Conservation (phyloP, 768 basidiomycete genomes). For the Hysterangium stoloniferum region DNA sequence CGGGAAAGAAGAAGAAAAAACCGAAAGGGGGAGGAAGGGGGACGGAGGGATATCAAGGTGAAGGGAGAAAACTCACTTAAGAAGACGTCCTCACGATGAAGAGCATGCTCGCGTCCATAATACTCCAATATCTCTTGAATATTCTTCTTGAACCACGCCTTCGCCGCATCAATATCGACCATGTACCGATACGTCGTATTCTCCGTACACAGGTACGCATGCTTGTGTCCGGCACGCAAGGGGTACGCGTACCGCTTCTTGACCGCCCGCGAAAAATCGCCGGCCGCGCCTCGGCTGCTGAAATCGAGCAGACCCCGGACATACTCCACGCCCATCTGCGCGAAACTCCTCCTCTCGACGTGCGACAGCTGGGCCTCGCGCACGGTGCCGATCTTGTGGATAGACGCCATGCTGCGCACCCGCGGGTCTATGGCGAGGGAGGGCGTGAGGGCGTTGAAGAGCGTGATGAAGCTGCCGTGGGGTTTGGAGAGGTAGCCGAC, state of each 20-base stretch:
- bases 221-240: constrained; percentile 54
- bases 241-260: constrained; percentile 51
- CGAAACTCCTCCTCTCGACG: constrained; percentile 50
- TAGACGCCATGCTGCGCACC: constrained; percentile 44
- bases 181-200: constrained; percentile 63
- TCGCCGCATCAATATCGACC: constrained; percentile 52
- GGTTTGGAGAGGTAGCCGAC: constrained; percentile 70
- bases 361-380: constrained; percentile 37
- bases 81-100: constrained; percentile 29
- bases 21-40: constrained; percentile 1
- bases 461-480: constrained; percentile 58
- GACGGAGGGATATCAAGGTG: constrained; percentile 26
- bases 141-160: constrained; percentile 67
- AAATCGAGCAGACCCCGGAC: constrained; percentile 39
- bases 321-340: constrained; percentile 50
- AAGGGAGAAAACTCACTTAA: constrained; percentile 30
- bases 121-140: constrained; percentile 52
- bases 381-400: constrained; percentile 59
- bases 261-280: constrained; percentile 37
- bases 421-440: constrained; percentile 35
- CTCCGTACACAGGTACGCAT: constrained; percentile 63
- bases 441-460: constrained; percentile 63
- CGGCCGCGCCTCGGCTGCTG: constrained; percentile 22
- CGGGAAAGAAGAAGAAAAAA: constrained; percentile 9
- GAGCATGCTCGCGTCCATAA: constrained; percentile 34